Base-by-base conservation (phyloP, 345 rosid species). In the Hirschfeldia incana region DNA sequence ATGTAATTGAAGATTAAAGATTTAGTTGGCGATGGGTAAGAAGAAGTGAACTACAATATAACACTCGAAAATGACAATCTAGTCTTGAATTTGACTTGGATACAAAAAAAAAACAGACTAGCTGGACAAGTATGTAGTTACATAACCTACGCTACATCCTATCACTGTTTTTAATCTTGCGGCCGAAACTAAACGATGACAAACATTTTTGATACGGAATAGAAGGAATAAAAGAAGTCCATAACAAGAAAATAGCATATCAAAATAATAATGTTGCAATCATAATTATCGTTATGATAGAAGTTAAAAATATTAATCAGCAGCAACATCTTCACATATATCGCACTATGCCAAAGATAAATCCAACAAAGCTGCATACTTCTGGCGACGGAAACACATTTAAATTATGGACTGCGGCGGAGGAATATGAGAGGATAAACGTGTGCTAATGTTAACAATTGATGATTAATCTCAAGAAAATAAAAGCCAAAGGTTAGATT, bases 11-110 rank as follows among this genome's bases (percentile, higher is more conserved):
- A 62, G 74, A 73, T 69, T 69, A 53, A 36, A 29, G 37, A 69
- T 63, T 69, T 80, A 80, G 83, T 70, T 65, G 76, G 83, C 13
- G 83, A 80, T 75, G 83, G 83, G 72, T 80, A 75, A 75, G 83
- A 80, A 70, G 76, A 80, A 75, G 76, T 80, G 76, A 80, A 44
- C 80, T 70, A 80, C 55, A 51, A 70, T 6, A 75, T 26, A 27
- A 64, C 53, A 6, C 27, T 63, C 5, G 80, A 76, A 70, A 65
- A 67, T 58, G 79, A 74, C 76, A 2, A 12, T 51, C 58, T 67
- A 5, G 75, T 74, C 67, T 33, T 73, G 34, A 44, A 49, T 60
- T 73, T 79, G 69, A 67, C 65, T 79, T 78, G 53, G 70, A 16
- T 69, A 78, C 73, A 67, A 72, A 27, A 32, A 13, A 21, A 21